Conservation (phyloP, 441 rosid genomes). For the Raphanus hybrid region DNA sequence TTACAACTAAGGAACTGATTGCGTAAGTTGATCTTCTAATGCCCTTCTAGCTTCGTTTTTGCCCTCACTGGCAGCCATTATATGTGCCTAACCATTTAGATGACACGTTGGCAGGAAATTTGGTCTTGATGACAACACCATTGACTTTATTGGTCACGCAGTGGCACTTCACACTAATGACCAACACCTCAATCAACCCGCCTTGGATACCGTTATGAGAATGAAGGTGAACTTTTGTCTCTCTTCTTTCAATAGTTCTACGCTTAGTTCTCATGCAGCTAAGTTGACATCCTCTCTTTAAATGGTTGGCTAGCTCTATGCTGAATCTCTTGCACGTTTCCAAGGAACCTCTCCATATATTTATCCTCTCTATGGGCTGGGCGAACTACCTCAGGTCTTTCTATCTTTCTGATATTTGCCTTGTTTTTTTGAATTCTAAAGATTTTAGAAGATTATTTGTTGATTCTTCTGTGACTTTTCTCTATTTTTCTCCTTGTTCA, state of each 20-base stretch:
- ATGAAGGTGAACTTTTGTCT: slow-evolving; percentile 54
- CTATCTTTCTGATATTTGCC: slow-evolving; percentile 16
- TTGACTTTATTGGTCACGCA: slow-evolving; percentile 80
- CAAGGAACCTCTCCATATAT: slow-evolving; percentile 79
- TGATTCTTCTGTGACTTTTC: slow-evolving; percentile 19
- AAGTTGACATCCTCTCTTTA: slow-evolving; percentile 29
- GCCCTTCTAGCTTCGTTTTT: background rate
- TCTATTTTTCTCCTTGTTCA: slow-evolving; percentile 31
- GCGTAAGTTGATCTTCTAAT: slow-evolving; percentile 33
- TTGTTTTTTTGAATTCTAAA: slow-evolving; percentile 10
- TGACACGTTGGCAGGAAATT: slow-evolving; percentile 52
- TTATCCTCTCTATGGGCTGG: slow-evolving; percentile 76
- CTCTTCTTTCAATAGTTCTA: background rate
- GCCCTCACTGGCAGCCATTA: background rate
- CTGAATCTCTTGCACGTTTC: slow-evolving; percentile 77
- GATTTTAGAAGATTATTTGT: background rate
- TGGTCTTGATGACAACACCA: slow-evolving; percentile 77
- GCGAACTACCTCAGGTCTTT: slow-evolving; percentile 78
- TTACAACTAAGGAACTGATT: no score
- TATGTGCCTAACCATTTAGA: slow-evolving; percentile 18
- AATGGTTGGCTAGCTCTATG: slow-evolving; percentile 60
- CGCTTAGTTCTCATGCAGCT: background rate
- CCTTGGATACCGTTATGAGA: slow-evolving; percentile 64
- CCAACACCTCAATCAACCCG: slow-evolving; percentile 63
- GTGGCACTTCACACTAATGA: slow-evolving; percentile 70